phyloP scores from a whole-genome alignment of 371 early-diverging fungal species.

The Zychaea mexicana region DNA sequence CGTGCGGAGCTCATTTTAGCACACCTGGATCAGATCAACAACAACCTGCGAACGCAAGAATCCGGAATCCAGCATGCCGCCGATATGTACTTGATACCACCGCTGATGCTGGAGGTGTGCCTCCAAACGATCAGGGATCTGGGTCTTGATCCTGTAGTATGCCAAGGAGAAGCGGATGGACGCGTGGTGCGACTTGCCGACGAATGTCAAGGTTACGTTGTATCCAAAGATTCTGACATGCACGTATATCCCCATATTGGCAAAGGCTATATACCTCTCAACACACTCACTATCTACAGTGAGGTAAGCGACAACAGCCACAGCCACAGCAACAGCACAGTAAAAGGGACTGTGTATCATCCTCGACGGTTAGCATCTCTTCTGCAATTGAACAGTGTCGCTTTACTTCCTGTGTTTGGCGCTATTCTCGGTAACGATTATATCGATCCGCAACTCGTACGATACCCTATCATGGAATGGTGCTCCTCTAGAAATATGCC shows the following conservation, averaged over 20 bases:
- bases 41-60: slow-evolving; percentile 10
- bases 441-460: slow-evolving; percentile 25
- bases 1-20: slow-evolving; percentile 15
- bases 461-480: slow-evolving; percentile 42
- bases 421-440: slow-evolving; percentile 63
- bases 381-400: slow-evolving; percentile 29
- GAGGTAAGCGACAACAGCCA: not conserved
- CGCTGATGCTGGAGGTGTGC: slow-evolving; percentile 54
- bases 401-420: slow-evolving; percentile 52
- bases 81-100: slow-evolving; percentile 56
- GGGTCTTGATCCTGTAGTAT: slow-evolving; percentile 30
- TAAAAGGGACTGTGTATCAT: slow-evolving; percentile 47
- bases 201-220: slow-evolving; percentile 45
- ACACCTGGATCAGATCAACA: slow-evolving; percentile 29
- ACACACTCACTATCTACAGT: slow-evolving; percentile 28
- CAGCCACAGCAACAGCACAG: slow-evolving; percentile 10
- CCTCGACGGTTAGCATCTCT: slow-evolving; percentile 38
- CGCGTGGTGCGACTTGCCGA: slow-evolving; percentile 47
- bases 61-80: slow-evolving; percentile 25
- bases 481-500: slow-evolving; percentile 25
- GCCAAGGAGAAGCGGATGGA: slow-evolving; percentile 59
- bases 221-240: slow-evolving; percentile 66
- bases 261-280: slow-evolving; percentile 60
- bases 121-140: slow-evolving; percentile 46
- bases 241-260: slow-evolving; percentile 52